Base-by-base conservation (phyloP, 768 basidiomycete genomes). In the Terana coerulea region DNA sequence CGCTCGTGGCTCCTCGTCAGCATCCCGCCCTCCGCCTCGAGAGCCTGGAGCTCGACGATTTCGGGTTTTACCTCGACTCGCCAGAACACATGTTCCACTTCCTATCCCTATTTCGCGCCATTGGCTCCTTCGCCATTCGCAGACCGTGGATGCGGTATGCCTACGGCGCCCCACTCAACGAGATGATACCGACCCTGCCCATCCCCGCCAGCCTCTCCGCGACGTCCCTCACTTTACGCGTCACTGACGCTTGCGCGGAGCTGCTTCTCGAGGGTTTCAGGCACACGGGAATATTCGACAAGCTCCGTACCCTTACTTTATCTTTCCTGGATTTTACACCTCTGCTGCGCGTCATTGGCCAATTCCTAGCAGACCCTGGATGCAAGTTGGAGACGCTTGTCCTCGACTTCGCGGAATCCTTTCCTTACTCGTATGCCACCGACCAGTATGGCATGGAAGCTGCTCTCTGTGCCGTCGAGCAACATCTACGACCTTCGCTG, bases 271-370 rank as follows among this genome's bases (percentile, higher is more conserved):
- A 22, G 15, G 29, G 30, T 21, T 34, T 46, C 17, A 14, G 15
- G 9, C 31, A 19, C 14, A 34, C 31, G 1, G 5, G 10, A 10
- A 19, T 46, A 2, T 31, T 21, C 8, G 31, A 7, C 17, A 19
- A n/a, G 9, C 45, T 46, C 11, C 9, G 7, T 2, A n/a, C 17
- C 21, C 45, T 46, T 3, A 29, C 31, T 22, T 9, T 46, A 1
- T 46, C 45, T 22, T 46, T 46, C 45, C 34, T 33, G 30, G 45
- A 46, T 31, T 46, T 33, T 22, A 33, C 45, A 5, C 45, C 45
- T 8, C 45, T 46, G 17, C 28, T 46, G 2, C 45, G 30, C 4
- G 14, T 21, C 15, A 10, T 46, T 9, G 9, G 17, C 2, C 29
- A 19, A 17, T 46, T 46, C 30, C 31, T 46, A 6, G n/a, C 30